Evolutionary conservation across 2,329 filamentous ascomycete genomes (phyloP), one percentile per base, ranked within the genome.

Genomic region (Penicillium capsulatum): DNA sequence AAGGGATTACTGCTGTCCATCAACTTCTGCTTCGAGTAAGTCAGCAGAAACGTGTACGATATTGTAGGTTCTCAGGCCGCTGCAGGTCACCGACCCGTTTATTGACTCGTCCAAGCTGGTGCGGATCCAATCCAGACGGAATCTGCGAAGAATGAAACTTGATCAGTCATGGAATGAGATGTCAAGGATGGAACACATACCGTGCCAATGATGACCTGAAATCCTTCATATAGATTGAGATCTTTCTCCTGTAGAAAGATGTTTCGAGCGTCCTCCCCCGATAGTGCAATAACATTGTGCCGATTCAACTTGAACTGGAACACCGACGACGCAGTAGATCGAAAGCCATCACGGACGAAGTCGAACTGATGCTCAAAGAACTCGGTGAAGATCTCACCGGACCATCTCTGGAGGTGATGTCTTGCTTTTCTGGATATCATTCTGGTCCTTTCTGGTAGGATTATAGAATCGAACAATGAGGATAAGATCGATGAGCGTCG

Each of bases 191-290:
- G 19, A 22, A 22, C 5, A 5, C 37, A 16, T 24, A 44, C 37
- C 10, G 22, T 40, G 14, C 36, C 36, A 11, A 44, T 19, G 17
- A 44, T 26, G 11, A 36, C 28, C 3, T 32, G 19, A 11, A 35
- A 44, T 2, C 31, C 29, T 8, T 44, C 37, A n/a, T 40, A 33
- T 9, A 40, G 5, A 16, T 28, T 10, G 6, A 44, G 22, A 15
- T 14, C 29, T 14, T 40, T 44, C n/a, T 40, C 32, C n/a, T 17
- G 35, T 10, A 36, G 29, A 15, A 44, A 43, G n/a, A 22, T 2
- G 6, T 38, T 15, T 22, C 42, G 28, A n/a, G 31, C 39, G 30
- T 42, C 15, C 5, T 34, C 17, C 8, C 39, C 39, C 8, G 42
- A 45, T 11, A 45, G 31, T 10, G 42, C 31, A 17, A 39, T 38